Evolutionary conservation across 257 asterid genomes (phyloP).

Genomic region (Rubia yunnanensis): DNA sequence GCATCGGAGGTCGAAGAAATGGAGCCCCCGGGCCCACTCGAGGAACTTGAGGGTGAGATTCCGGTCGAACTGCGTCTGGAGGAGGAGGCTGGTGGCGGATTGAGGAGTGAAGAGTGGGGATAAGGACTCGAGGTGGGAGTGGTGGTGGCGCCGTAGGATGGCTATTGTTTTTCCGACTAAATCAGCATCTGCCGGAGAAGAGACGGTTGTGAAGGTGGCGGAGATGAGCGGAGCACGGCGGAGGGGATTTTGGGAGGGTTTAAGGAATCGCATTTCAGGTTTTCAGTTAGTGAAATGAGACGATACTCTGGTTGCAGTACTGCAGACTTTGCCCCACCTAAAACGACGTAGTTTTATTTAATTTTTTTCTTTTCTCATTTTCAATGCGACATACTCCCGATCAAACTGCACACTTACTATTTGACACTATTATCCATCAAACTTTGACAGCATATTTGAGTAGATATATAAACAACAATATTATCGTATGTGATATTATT

Average conservation of each 20-base stretch:
- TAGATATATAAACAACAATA: too few species aligned
- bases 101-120: constrained; percentile 54
- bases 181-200: constrained; percentile 29
- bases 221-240: constrained; percentile 26
- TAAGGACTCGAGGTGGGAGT: constrained; percentile 39
- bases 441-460: too few species aligned
- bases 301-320: not conserved
- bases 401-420: too few species aligned
- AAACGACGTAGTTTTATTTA: not conserved
- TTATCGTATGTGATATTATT: too few species aligned
- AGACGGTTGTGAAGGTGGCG: constrained; percentile 6
- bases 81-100: constrained; percentile 54
- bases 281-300: not conserved
- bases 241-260: constrained; percentile 25
- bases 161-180: constrained; percentile 45
- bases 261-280: constrained; percentile 39
- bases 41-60: constrained; percentile 43
- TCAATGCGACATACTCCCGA: too few species aligned
- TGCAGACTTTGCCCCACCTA: not conserved
- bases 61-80: constrained; percentile 44
- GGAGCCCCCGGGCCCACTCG: constrained; percentile 51
- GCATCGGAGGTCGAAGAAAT: constrained; percentile 62
- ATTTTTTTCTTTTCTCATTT: too few species aligned
- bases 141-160: constrained; percentile 46
- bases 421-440: too few species aligned